Evolutionary conservation across 176 grass and related monocot genomes (phyloP).

Genomic region (Avena sativa): DNA sequence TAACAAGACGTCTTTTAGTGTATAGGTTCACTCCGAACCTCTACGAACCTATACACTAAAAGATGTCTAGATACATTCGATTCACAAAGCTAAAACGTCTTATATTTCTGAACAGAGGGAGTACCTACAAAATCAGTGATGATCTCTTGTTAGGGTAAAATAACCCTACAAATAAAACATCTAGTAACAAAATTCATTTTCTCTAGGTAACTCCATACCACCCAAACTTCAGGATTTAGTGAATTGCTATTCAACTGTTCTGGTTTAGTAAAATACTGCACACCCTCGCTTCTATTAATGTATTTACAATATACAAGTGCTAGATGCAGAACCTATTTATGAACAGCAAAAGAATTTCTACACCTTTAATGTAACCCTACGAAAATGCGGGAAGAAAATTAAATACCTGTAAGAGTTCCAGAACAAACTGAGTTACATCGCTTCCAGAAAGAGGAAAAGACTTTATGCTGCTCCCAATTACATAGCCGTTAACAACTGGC

Average conservation of each 20-base stretch:
- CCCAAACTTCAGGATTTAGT: not conserved
- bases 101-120: no score
- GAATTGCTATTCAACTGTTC: slow-evolving; percentile 10
- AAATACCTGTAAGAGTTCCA: slow-evolving; percentile 88
- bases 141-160: not conserved
- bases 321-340: slow-evolving; percentile 37
- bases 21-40: no score
- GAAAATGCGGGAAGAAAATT: slow-evolving; percentile 33
- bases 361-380: slow-evolving; percentile 12
- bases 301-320: slow-evolving; percentile 19
- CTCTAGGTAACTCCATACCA: slow-evolving; percentile 7
- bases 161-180: not conserved
- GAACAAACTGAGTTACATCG: slow-evolving; percentile 84
- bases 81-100: no score
- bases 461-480: slow-evolving; percentile 99
- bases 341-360: not conserved
- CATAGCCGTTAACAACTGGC: slow-evolving; percentile 96
- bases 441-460: slow-evolving; percentile 87
- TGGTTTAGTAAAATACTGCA: slow-evolving; percentile 16
- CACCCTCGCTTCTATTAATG: slow-evolving; percentile 23
- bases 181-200: not conserved
- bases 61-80: no score
- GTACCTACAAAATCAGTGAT: not conserved
- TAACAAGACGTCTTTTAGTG: no score
- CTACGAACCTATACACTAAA: no score